phyloP scores from a whole-genome alignment of 2,329 filamentous ascomycete species.

The Seiridium cupressi region DNA sequence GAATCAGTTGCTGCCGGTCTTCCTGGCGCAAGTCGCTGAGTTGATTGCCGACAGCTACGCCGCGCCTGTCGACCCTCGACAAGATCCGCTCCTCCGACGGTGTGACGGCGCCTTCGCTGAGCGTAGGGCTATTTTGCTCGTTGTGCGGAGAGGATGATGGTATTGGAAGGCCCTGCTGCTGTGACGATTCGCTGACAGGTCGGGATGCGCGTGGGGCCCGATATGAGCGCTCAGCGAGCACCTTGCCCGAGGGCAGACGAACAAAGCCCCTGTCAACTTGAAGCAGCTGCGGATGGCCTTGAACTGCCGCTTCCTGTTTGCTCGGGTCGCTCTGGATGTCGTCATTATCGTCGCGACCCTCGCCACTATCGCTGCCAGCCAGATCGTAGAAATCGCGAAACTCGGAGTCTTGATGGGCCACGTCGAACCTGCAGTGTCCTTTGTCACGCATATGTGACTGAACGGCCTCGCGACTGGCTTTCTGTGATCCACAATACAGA shows the following conservation, averaged over 20 bases:
- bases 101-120: background rate
- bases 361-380: background rate
- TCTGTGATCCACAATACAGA: constrained; percentile 44
- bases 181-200: background rate
- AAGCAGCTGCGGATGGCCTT: constrained; percentile 9
- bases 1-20: background rate
- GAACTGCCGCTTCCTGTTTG: constrained; percentile 2
- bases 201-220: background rate
- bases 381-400: constrained; percentile 21
- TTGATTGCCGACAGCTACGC: background rate
- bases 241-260: background rate
- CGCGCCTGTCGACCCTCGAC: background rate
- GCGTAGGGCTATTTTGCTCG: background rate
- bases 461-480: constrained; percentile 39
- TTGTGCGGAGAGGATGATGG: background rate
- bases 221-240: background rate
- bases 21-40: background rate
- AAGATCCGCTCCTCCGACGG: background rate
- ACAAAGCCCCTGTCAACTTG: background rate
- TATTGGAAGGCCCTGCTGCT: background rate
- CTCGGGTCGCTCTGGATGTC: constrained; percentile 8
- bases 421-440: constrained; percentile 23
- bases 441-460: constrained; percentile 39
- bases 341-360: constrained; percentile 14
- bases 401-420: constrained; percentile 19